A percentile compares a stretch with the other conserved stretches of the same genome.
phyloP scores from a whole-genome alignment of 164 flowering plant species.

The Kingdonia uniflora region DNA sequence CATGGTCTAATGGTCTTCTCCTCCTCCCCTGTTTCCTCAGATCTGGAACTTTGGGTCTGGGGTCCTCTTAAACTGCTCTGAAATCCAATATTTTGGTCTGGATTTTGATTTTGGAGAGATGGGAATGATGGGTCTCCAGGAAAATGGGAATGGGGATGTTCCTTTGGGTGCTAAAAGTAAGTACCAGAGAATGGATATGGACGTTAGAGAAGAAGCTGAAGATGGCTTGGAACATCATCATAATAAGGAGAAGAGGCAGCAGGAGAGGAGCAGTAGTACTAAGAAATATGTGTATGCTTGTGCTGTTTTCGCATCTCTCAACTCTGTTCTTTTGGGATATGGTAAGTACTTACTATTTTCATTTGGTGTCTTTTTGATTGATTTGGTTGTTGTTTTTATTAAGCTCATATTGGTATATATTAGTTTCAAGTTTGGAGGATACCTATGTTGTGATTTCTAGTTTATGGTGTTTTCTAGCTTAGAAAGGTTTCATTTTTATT shows the following conservation, averaged over 20 bases:
- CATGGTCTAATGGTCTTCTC: constrained; percentile 1
- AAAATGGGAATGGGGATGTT: constrained; percentile 9
- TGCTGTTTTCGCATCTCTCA: constrained; percentile 27
- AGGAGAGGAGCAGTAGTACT: constrained; percentile 1
- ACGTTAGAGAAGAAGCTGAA: constrained; percentile 14
- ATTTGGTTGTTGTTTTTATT: background rate
- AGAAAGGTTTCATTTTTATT: too few relatives aligned
- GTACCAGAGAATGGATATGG: constrained; percentile 16
- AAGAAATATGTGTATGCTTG: constrained; percentile 21
- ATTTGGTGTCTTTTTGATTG: background rate
- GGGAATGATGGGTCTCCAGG: constrained; percentile 13
- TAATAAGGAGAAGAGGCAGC: background rate
- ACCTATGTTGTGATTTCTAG: too few relatives aligned
- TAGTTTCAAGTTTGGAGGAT: too few relatives aligned
- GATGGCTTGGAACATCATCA: background rate
- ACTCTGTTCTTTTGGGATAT: constrained; percentile 28
- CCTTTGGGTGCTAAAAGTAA: constrained; percentile 14
- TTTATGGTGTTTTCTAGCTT: too few relatives aligned
- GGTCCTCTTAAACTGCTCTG: background rate
- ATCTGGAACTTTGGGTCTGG: background rate
- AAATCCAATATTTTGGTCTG: background rate
- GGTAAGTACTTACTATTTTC: constrained; percentile 10
- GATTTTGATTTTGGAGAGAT: constrained; percentile 4
- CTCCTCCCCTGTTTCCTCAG: background rate
- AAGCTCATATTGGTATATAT: background rate